Evolutionary conservation across 1,284 basidiomycete genomes (phyloP), one percentile per base, ranked within the genome.

Genomic region (Sanghuangporus baumii): DNA sequence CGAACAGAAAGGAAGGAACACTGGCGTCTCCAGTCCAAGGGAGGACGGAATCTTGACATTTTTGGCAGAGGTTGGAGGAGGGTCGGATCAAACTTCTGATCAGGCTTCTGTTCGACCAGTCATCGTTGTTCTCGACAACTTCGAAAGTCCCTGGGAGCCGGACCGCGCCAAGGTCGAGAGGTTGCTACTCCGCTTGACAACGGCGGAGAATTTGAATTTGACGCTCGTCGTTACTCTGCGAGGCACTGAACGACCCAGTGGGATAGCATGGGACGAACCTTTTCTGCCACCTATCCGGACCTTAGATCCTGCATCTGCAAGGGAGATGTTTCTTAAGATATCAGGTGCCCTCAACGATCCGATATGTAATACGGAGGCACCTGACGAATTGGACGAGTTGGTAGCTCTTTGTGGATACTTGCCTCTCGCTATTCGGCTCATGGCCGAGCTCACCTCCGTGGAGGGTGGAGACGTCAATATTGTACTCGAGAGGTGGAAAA

Each of bases 131-230:
- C 47, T 65, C n/a, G 64, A 65, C 26, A 65, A 63, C 37, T 65
- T 65, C 31, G 64, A 65, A 48, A 63, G 40, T 18, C 52, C 58
- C 14, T 65, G 64, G 64, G 64, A 65, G 23, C 50, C 14, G 23
- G n/a, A 26, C n/a, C 50, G 61, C 11, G 18, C 11, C 18, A 57
- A 63, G 1, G 64, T 62, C 16, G 64, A 63, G 26, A 37, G 38
- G 16, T 37, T 62, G 6, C 61, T 65, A 3, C 23, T 14, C 14
- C 43, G 50, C 31, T 54, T 65, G 18, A 47, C 51, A 18, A 12
- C 23, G 8, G 26, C 57, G 7, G 36, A 51, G n/a, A 51, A 51
- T 40, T 7, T 65, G 20, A 31, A 51, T 34, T n/a, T 41, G n/a
- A 50, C 61, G 9, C 31, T 65, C n/a, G 31, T 65, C 38, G 37